Conservation (phyloP, 2,329 filamentous ascomycete genomes). For the Fusarium domesticum region DNA sequence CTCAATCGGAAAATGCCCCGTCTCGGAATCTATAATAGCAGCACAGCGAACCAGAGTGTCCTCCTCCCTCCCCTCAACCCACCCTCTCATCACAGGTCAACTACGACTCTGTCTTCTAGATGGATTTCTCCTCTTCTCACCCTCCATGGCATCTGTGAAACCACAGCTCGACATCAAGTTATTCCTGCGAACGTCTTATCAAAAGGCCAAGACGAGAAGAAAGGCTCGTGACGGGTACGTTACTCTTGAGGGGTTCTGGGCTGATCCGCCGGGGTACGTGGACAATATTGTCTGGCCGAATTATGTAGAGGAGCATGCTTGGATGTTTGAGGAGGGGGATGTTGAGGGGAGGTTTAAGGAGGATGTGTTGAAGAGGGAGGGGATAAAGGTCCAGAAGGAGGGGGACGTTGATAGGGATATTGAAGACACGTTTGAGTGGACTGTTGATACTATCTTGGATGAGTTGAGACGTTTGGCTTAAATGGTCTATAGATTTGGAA, state of each 20-base stretch:
- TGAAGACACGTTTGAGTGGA: slow-evolving; percentile 63
- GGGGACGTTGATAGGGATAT: slow-evolving; percentile 54
- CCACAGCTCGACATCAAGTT: slow-evolving; percentile 69
- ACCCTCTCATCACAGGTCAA: slow-evolving; percentile 33
- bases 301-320: slow-evolving; percentile 77
- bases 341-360: slow-evolving; percentile 57
- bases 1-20: slow-evolving; percentile 54
- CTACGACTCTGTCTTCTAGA: slow-evolving; percentile 71
- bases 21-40: slow-evolving; percentile 46
- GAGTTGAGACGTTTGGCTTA: slow-evolving; percentile 37
- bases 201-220: slow-evolving; percentile 60
- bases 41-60: slow-evolving; percentile 46
- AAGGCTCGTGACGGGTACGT: slow-evolving; percentile 73
- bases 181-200: slow-evolving; percentile 70
- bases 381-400: slow-evolving; percentile 49
- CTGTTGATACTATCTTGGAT: slow-evolving; percentile 58
- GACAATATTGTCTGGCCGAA: slow-evolving; percentile 96
- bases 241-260: slow-evolving; percentile 88
- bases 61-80: slow-evolving; percentile 44
- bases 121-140: slow-evolving; percentile 80
- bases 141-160: slow-evolving; percentile 52
- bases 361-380: slow-evolving; percentile 42
- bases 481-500: not conserved
- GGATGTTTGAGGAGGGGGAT: slow-evolving; percentile 70
- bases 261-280: slow-evolving; percentile 90